Percentiles rank a stretch among this genome's conserved stretches.
These are phyloP conservation scores for Colletotrichum sp. DNA, from an alignment of 2,329 filamentous ascomycete genomes.

Conservation along the genomic window DNA sequence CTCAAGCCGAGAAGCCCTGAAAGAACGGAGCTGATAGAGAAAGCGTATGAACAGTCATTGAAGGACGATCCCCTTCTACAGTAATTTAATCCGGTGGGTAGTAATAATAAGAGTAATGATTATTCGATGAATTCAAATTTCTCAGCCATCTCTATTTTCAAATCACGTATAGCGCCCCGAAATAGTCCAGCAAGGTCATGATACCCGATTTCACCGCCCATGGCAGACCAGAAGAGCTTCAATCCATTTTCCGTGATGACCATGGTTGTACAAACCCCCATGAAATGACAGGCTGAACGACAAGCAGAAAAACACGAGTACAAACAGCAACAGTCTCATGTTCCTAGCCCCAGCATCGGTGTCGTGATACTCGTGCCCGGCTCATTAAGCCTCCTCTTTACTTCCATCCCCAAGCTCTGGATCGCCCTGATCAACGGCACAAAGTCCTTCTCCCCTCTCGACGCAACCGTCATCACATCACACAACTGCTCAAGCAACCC, in stretches of 20 bases:
- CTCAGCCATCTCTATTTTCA: background rate
- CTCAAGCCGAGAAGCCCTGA: background rate
- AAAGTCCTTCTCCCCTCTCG: conserved; percentile 28
- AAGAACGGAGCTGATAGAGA: conserved; percentile 3
- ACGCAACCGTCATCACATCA: conserved; percentile 20
- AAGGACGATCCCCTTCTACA: conserved; percentile 8
- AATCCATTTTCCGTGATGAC: background rate
- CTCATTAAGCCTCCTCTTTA: conserved; percentile 20
- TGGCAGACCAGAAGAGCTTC: background rate
- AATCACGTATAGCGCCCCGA: background rate
- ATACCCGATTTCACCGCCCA: background rate
- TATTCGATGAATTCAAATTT: background rate
- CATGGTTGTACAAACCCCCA: background rate
- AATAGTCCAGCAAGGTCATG: background rate
- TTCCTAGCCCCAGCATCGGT: background rate
- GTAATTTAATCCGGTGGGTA: background rate
- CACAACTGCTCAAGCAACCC: conserved; percentile 23
- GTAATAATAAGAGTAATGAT: background rate
- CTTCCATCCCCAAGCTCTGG: conserved; percentile 27
- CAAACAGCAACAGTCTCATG: background rate
- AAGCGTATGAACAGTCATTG: background rate
- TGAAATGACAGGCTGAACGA: background rate
- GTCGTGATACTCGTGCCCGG: background rate
- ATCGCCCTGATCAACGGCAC: conserved; percentile 29
- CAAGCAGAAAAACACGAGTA: background rate